A percentile compares a stretch with the other conserved stretches of the same genome.
Evolutionary conservation across 1,284 basidiomycete species (phyloP).

Genomic region (Veloboletus limbatus): DNA sequence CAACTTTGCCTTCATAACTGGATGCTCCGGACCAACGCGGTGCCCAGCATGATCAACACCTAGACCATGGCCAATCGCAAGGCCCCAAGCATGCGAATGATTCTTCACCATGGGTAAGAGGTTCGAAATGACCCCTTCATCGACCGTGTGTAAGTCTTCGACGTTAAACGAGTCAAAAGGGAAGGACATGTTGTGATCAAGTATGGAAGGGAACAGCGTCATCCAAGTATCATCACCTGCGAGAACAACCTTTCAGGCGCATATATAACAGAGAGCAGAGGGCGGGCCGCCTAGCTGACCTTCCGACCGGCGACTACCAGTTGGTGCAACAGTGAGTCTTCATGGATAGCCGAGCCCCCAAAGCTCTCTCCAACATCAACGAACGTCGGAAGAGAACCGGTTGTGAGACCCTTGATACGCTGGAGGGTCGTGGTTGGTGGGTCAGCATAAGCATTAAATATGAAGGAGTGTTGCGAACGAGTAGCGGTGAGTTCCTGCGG

Average conservation of each 20-base stretch:
- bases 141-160: conserved; percentile 95
- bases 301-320: conserved; percentile 52
- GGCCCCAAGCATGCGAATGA: conserved; percentile 61
- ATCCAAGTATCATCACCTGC: conserved; percentile 99
- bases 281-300: conserved; percentile 38
- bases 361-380: conserved; percentile 94
- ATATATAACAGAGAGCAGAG: conserved; percentile 3
- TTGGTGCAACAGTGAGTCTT: conserved; percentile 81
- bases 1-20: conserved; percentile 84
- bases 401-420: conserved; percentile 92
- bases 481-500: conserved; percentile 67
- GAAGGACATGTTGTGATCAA: conserved; percentile 69
- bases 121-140: conserved; percentile 90
- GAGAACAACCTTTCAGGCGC: conserved; percentile 59
- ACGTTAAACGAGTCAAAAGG: conserved; percentile 98
- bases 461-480: conserved; percentile 70
- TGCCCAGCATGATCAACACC: conserved; percentile 98
- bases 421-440: conserved; percentile 96
- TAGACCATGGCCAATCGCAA: conserved; percentile 93
- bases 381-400: conserved; percentile 95
- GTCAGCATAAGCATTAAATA: conserved; percentile 90
- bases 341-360: conserved; percentile 78
- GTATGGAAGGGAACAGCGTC: conserved; percentile 79
- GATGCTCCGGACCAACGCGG: conserved; percentile 86
- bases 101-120: conserved; percentile 51